These are phyloP conservation scores for Plantago ovata DNA, from an alignment of 257 asterid species.

Conservation along the genomic window DNA sequence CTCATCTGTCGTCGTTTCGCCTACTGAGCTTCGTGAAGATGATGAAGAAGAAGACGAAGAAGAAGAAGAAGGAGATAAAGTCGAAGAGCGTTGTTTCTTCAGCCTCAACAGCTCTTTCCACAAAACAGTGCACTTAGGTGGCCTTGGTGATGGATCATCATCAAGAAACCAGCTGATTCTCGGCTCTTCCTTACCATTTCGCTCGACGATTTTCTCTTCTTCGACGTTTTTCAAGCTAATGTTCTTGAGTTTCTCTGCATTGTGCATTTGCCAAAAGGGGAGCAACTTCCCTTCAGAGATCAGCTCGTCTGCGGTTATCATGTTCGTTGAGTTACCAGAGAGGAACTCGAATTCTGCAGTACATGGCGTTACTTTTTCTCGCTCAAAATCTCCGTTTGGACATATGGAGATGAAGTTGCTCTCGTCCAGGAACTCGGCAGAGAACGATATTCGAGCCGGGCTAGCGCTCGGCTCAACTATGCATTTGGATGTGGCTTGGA, in stretches of 20 bases:
- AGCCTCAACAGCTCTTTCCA: slow-evolving; percentile 76
- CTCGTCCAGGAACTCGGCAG: slow-evolving; percentile 79
- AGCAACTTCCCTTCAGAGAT: slow-evolving; percentile 70
- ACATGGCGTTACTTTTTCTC: slow-evolving; percentile 20
- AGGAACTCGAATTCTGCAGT: slow-evolving; percentile 72
- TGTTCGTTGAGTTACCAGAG: slow-evolving; percentile 32
- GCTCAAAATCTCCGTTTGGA: slow-evolving; percentile 39
- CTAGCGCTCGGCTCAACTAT: slow-evolving; percentile 25
- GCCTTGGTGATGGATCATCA: slow-evolving; percentile 94
- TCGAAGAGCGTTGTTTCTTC: slow-evolving; percentile 57
- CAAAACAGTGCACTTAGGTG: slow-evolving; percentile 82
- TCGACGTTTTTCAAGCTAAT: slow-evolving; percentile 36
- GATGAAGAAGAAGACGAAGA: slow-evolving; percentile 46
- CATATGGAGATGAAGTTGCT: slow-evolving; percentile 66
- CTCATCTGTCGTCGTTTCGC: slow-evolving; percentile 21
- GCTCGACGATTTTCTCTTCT: slow-evolving; percentile 9
- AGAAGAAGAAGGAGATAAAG: slow-evolving; percentile 46
- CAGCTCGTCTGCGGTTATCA: slow-evolving; percentile 76
- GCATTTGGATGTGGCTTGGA: slow-evolving; percentile 22
- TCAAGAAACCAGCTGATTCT: slow-evolving; percentile 64
- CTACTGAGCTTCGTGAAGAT: slow-evolving; percentile 28
- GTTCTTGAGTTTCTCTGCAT: slow-evolving; percentile 47
- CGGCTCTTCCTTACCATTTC: slow-evolving; percentile 34
- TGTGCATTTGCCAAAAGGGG: slow-evolving; percentile 60
- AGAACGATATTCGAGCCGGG: slow-evolving; percentile 70